phyloP scores from a whole-genome alignment of 2,329 filamentous ascomycete species.

The Colletotrichum cereale region DNA sequence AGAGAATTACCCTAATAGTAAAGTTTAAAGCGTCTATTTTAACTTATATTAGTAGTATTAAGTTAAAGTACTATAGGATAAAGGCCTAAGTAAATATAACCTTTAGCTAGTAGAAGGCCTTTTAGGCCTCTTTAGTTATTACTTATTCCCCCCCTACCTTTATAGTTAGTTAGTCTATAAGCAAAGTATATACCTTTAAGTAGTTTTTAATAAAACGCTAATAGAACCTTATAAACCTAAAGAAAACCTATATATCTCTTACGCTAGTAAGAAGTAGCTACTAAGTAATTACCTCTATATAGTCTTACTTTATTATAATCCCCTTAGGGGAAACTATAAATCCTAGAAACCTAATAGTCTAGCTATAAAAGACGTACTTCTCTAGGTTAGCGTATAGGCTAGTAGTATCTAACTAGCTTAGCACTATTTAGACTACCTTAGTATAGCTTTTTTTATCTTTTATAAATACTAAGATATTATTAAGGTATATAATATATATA shows the following conservation, averaged over 20 bases:
- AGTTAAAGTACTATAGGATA: background rate
- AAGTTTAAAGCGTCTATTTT: background rate
- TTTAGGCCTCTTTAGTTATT: background rate
- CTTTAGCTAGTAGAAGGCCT: background rate
- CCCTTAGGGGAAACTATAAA: background rate
- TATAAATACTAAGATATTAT: too few species aligned
- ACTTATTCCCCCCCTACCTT: background rate
- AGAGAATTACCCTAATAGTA: background rate
- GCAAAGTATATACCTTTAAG: background rate
- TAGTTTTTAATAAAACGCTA: background rate
- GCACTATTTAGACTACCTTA: background rate
- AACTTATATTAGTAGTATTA: background rate
- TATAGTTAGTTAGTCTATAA: background rate
- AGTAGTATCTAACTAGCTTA: background rate
- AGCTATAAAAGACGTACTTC: background rate
- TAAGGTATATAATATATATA: background rate
- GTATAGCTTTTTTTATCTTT: background rate
- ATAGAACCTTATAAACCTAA: background rate
- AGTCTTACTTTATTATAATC: background rate
- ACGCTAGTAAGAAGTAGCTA: background rate
- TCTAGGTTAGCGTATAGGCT: background rate
- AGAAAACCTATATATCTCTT: background rate
- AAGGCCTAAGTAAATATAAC: background rate
- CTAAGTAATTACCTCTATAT: background rate
- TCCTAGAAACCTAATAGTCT: background rate